These are phyloP conservation scores for Clarireedia homoeocarpa DNA, from an alignment of 2,329 filamentous ascomycete species.

Conservation along the genomic window DNA sequence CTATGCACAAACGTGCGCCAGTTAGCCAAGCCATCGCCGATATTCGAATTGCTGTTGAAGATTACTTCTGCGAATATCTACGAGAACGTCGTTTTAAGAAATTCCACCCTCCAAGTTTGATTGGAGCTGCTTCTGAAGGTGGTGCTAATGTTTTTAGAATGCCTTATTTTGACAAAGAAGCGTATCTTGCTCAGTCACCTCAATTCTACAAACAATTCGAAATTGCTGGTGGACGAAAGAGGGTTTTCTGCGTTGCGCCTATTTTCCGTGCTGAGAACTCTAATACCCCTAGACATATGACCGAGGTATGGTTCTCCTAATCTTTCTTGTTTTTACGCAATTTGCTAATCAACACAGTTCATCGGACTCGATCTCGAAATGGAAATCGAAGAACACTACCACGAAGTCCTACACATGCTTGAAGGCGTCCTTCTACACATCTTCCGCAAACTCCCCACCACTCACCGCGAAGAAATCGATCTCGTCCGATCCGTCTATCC, in stretches of 20 bases:
- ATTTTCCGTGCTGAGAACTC: slow-evolving; percentile 83
- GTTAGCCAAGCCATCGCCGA: slow-evolving; percentile 78
- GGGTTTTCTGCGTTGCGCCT: slow-evolving; percentile 70
- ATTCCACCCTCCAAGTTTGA: slow-evolving; percentile 84
- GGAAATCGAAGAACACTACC: slow-evolving; percentile 74
- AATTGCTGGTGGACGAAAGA: slow-evolving; percentile 70
- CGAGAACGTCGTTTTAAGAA: slow-evolving; percentile 66
- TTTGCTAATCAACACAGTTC: slow-evolving; percentile 42
- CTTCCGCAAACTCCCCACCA: slow-evolving; percentile 59
- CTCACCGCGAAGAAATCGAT: slow-evolving; percentile 63
- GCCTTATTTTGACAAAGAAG: slow-evolving; percentile 80
- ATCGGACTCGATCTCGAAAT: slow-evolving; percentile 85
- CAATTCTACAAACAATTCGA: slow-evolving; percentile 87
- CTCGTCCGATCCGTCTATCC: slow-evolving; percentile 65
- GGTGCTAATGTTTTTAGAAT: slow-evolving; percentile 87
- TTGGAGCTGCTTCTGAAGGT: slow-evolving; percentile 85
- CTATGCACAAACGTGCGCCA: slow-evolving; percentile 85
- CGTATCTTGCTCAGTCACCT: slow-evolving; percentile 71
- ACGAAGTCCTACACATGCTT: slow-evolving; percentile 64
- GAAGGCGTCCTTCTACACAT: slow-evolving; percentile 71
- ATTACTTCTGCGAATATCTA: slow-evolving; percentile 73
- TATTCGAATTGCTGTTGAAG: slow-evolving; percentile 35
- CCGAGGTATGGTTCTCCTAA: slow-evolving; percentile 44
- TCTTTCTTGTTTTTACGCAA: background rate
- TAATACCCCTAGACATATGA: slow-evolving; percentile 79